phyloP scores from a whole-genome alignment of 192 early-diverging fungal genomes.

The Jimgerdemannia flammicorona region DNA sequence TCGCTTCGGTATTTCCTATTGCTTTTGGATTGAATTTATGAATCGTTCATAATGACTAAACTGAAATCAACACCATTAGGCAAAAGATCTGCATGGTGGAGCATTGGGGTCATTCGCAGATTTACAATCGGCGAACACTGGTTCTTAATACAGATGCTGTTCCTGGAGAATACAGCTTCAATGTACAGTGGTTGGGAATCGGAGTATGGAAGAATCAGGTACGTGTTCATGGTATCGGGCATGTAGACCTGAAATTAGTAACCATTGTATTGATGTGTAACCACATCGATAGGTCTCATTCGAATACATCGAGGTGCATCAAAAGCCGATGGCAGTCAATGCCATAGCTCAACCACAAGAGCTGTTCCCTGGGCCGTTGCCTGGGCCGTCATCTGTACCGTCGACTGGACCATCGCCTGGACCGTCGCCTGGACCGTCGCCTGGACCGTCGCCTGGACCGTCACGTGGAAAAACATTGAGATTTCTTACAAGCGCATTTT shows the following conservation, averaged over 20 bases:
- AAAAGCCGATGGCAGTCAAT: not conserved
- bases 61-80: not conserved
- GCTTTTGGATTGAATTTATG: not conserved
- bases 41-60: not conserved
- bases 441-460: no score
- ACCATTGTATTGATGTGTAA: not conserved
- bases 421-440: no score
- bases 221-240: not conserved
- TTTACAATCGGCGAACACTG: not conserved
- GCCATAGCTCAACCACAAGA: not conserved
- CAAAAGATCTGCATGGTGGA: not conserved
- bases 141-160: not conserved
- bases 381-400: no score
- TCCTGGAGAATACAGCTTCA: not conserved
- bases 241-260: not conserved
- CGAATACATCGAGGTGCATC: not conserved
- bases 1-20: not conserved
- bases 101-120: not conserved
- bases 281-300: not conserved
- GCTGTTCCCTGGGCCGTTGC: no score
- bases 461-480: no score
- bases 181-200: not conserved
- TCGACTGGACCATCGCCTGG: no score
- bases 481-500: no score
- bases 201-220: not conserved